Conservation (phyloP, 73 alveolate genomes). For the Tetrahymena malaccensis region DNA sequence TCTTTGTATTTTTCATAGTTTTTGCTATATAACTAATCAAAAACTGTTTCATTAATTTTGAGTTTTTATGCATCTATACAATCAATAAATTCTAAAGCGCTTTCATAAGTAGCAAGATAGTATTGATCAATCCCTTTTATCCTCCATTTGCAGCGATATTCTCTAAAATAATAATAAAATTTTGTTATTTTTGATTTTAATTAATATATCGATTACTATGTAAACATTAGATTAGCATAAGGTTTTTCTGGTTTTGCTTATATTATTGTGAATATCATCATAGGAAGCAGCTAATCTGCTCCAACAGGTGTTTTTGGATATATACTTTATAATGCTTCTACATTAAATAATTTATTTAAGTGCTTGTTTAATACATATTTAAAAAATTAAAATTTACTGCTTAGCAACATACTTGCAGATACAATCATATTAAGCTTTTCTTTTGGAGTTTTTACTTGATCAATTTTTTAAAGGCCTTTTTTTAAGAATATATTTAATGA, state of each 20-base stretch:
- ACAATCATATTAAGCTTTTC: background rate
- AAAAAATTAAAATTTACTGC: background rate
- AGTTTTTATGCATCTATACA: background rate
- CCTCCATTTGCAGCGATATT: background rate
- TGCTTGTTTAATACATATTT: no score
- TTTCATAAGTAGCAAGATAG: background rate
- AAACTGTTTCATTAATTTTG: background rate
- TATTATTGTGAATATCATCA: background rate
- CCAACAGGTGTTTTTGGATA: background rate
- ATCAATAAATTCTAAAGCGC: background rate
- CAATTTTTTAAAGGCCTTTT: background rate
- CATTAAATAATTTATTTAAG: no score
- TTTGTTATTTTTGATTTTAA: background rate
- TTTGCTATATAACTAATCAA: background rate
- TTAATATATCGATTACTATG: background rate
- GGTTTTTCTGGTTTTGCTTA: background rate
- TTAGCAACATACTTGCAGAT: background rate
- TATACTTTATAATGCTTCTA: background rate
- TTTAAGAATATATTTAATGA: background rate
- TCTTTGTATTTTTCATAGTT: background rate
- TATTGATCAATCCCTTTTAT: background rate
- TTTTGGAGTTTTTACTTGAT: background rate
- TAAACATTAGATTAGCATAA: background rate
- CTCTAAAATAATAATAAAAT: background rate
- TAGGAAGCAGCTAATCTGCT: background rate